Percentiles rank a stretch among this genome's conserved stretches.
phyloP scores from a whole-genome alignment of 306 rosid genomes.

The Quercus bicolor region DNA sequence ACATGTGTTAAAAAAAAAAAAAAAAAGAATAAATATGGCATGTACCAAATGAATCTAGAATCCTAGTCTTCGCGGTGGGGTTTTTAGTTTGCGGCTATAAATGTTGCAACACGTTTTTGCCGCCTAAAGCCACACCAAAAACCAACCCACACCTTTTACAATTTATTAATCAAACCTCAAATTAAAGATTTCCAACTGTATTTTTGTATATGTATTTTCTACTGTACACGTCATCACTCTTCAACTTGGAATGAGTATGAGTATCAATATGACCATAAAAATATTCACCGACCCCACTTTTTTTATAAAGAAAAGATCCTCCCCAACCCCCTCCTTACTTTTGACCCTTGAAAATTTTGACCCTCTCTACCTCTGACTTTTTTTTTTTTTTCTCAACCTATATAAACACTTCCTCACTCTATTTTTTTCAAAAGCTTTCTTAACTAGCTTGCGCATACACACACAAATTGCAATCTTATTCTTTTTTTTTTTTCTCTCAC shows the following conservation, averaged over 20 bases:
- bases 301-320: not conserved
- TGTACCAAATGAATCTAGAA: not conserved
- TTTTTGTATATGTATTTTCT: too few species aligned
- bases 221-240: too few species aligned
- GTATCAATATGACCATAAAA: not conserved
- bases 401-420: not conserved
- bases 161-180: too few species aligned
- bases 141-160: too few species aligned
- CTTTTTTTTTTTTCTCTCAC: too few species aligned
- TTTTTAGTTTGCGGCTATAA: not conserved
- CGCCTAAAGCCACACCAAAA: too few species aligned
- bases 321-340: not conserved
- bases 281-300: not conserved
- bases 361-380: constrained; percentile 12
- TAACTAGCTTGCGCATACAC: not conserved
- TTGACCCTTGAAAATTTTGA: constrained; percentile 49
- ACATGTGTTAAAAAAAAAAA: too few species aligned
- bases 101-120: not conserved
- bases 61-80: not conserved
- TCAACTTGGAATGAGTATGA: not conserved
- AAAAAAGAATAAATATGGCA: too few species aligned
- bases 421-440: not conserved
- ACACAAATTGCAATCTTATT: too few species aligned
- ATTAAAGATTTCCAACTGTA: too few species aligned
- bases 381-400: constrained; percentile 4